A percentile compares a stretch with the other conserved stretches of the same genome.
phyloP scores from a whole-genome alignment of 768 basidiomycete species.

The Pleurotus giganteus region DNA sequence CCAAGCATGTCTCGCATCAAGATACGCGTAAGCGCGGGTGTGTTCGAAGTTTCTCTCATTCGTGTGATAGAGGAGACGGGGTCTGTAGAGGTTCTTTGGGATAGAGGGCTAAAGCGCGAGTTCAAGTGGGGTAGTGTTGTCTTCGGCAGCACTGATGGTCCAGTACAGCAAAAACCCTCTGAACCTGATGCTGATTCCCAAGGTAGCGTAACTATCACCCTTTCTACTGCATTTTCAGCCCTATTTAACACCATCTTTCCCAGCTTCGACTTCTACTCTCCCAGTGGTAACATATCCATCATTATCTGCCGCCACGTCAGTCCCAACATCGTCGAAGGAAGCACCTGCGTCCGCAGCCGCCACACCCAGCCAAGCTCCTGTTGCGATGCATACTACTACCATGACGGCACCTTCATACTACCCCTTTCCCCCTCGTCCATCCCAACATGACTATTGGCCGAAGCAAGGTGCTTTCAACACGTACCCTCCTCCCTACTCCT shows the following conservation, averaged over 20 bases:
- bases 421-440: constrained; percentile 19
- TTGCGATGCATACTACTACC: constrained; percentile 9
- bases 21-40: constrained; percentile 79
- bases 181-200: constrained; percentile 46
- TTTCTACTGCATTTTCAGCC: constrained; percentile 7
- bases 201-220: constrained; percentile 35
- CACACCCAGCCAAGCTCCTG: constrained; percentile 1
- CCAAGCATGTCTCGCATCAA: constrained; percentile 75
- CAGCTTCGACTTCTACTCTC: constrained; percentile 20
- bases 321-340: constrained; percentile 8
- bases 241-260: background rate
- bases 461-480: constrained; percentile 25
- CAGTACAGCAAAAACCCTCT: constrained; percentile 70
- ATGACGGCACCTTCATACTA: constrained; percentile 16
- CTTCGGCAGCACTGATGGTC: constrained; percentile 69
- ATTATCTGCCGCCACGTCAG: constrained; percentile 22
- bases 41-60: constrained; percentile 82
- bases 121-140: constrained; percentile 84
- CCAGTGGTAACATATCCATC: constrained; percentile 32
- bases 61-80: constrained; percentile 66
- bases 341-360: constrained; percentile 13
- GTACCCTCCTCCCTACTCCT: constrained; percentile 14
- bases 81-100: constrained; percentile 82
- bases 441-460: constrained; percentile 35
- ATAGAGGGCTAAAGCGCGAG: constrained; percentile 66